Base-by-base conservation (phyloP, 1,284 basidiomycete genomes). In the Cystobasidium pallidum region DNA sequence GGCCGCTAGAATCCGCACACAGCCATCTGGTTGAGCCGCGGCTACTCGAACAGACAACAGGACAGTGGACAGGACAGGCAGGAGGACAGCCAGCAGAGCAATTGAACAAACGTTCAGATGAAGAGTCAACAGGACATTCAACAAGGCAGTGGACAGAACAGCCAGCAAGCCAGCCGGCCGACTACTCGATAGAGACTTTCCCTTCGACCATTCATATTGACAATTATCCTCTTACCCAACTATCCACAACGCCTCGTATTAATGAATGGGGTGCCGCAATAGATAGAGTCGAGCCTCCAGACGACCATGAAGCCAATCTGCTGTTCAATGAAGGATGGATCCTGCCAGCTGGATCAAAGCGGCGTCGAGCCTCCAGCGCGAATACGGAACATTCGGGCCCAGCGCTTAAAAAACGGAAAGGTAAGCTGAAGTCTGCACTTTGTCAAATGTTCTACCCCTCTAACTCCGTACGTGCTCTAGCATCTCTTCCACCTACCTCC, bases 281-380 rank as follows among this genome's bases (percentile, higher is more conserved):
- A 4, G 52, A 36, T 13, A 49, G 65, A 28, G 30, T 39, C 15
- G 65, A 66, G 11, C 41, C 47, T 26, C 39, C 65, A 3, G 45
- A 45, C 39, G 65, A 52, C 19, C 67, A 70, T 36, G 67, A 70
- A 21, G 55, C 67, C 21, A 61, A 32, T 49, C 43, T 61, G 13
- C 47, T 70, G n/a, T 70, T 70, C 58, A 70, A 70, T 34, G 57
- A 54, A 8, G 67, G 67, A n/a, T 70, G 67, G 67, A 49, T 61
- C 7, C 30, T 70, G 34, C 57, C 67, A 13, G 34, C 28, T 11
- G 66, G 66, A 21, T 19, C 39, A n/a, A 55, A 57, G n/a, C 54
- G 66, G n/a, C 34, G 55, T 3, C 64, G 64, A 10, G 39, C 49
- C 4, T 47, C 39, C 34, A 54, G 58, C 21, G 58, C 58, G 11